These are phyloP conservation scores for Gamsiella multidivaricata DNA, from an alignment of 192 early-diverging fungal species.

Conservation along the genomic window DNA sequence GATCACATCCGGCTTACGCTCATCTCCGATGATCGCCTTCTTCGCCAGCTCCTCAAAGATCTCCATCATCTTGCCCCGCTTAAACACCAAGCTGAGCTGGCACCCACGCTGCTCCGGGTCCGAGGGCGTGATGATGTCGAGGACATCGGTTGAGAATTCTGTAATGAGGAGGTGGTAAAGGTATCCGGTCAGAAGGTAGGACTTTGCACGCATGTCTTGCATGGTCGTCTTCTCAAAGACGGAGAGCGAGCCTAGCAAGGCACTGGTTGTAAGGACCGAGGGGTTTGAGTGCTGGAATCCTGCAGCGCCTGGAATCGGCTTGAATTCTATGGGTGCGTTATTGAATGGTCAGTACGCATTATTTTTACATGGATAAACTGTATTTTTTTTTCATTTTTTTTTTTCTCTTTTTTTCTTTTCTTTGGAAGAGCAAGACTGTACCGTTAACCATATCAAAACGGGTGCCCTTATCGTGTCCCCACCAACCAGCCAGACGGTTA, in stretches of 20 bases:
- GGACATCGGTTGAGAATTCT: constrained; percentile 38
- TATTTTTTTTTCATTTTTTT: background rate
- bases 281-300: constrained; percentile 94
- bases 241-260: constrained; percentile 82
- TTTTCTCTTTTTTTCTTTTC: too few species aligned
- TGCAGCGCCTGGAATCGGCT: constrained; percentile 81
- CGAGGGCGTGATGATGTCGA: constrained; percentile 81
- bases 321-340: constrained; percentile 60
- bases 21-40: constrained; percentile 85
- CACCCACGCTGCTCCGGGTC: constrained; percentile 82
- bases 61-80: constrained; percentile 64
- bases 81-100: constrained; percentile 83
- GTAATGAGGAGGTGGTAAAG: constrained; percentile 78
- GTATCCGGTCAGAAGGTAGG: constrained; percentile 83
- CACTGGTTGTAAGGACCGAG: constrained; percentile 75
- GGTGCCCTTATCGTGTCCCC: constrained; percentile 85
- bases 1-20: constrained; percentile 91
- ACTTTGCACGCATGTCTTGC: constrained; percentile 77
- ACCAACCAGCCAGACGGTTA: constrained; percentile 88
- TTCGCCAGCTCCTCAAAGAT: constrained; percentile 70
- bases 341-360: background rate
- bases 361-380: background rate
- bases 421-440: constrained; percentile 8
- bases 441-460: constrained; percentile 91
- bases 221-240: constrained; percentile 83